A percentile compares a stretch with the other conserved stretches of the same genome.
phyloP scores from a whole-genome alignment of 192 early-diverging fungal genomes.

The Obelidium mucronatum region DNA sequence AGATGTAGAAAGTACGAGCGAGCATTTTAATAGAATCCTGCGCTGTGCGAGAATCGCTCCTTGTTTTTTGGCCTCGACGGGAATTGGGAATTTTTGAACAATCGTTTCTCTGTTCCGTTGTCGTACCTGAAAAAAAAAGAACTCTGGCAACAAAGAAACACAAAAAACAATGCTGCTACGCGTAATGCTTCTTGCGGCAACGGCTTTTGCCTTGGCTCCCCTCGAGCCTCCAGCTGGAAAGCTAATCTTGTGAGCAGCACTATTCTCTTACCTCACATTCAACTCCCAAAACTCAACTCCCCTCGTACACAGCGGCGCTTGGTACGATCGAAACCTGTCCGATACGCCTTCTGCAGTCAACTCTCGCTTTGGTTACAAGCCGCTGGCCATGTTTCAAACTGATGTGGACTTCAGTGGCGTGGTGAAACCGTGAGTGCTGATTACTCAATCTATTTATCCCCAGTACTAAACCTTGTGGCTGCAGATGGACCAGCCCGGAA shows the following conservation, averaged over 20 bases:
- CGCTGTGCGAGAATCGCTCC: too few species aligned
- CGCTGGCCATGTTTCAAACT: constrained; percentile 33
- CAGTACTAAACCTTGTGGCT: neutral
- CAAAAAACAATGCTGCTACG: neutral
- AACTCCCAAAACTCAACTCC: neutral
- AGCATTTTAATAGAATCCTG: too few species aligned
- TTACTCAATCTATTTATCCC: neutral
- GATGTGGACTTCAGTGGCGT: constrained; percentile 37
- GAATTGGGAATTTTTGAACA: too few species aligned
- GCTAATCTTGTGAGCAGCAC: neutral
- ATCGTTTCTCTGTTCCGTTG: too few species aligned
- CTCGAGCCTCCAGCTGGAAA: neutral
- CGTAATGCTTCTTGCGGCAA: neutral
- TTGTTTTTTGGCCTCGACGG: too few species aligned
- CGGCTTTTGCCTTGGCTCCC: neutral
- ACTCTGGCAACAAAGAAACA: too few species aligned
- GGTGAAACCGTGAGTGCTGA: constrained; percentile 21
- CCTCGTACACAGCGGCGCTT: constrained; percentile 18
- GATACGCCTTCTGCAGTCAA: constrained; percentile 31
- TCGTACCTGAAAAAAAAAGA: too few species aligned
- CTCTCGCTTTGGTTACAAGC: constrained; percentile 21
- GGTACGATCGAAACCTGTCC: constrained; percentile 25
- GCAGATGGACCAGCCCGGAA: constrained; percentile 21
- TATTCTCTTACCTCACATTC: neutral
- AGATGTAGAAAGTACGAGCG: too few species aligned